Evolutionary conservation across 306 rosid genomes (phyloP), one percentile per base, ranked within the genome.

Genomic region (Psophocarpus tetragonolobus): DNA sequence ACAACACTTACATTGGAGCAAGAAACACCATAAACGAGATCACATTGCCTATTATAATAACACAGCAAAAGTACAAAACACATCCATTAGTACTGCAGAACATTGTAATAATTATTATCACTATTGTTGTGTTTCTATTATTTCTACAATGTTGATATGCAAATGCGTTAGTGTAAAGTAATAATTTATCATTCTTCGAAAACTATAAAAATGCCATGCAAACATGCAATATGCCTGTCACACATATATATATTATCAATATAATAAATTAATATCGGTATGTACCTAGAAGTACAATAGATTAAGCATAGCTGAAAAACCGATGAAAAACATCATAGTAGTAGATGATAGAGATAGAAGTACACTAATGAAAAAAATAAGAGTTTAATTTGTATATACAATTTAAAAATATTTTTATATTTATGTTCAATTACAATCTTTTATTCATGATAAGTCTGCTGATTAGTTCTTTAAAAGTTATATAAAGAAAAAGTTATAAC

Each of bases 21-120:
- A 95, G 93, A 84, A 83, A 95, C 68, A 91, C 95, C 91, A 91
- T 82, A 24, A 91, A 88, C 9, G 98, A 91, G 81, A 95, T 84
- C 69, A 75, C 17, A 81, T 92, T 92, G 58, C 98, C 98, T 94
- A 4, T 3, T 3, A 41, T 24, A 78, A 48, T 39, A 63, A 14
- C 21, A 42, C 48, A 71, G 26, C 58, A 61, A 33, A 62, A 39
- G 60, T 33, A 73, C 8, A 80, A 41, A 4, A 80, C 26, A 17
- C 32, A 78, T 48, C 35, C 82, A 63, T 77, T 18, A 74, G 68
- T 13, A 23, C 71, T 48, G 10, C 11, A 8, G 15, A 62, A 50
- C 23, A 56, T 45, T 18, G 18, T 35, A 62, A 62, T 11, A 4
- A 15, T 44, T 44, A 8, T 39, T 39, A 48, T 0, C 18, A 50